Base-by-base conservation (phyloP, 164 flowering plant genomes). In the Hamamelis virginiana region DNA sequence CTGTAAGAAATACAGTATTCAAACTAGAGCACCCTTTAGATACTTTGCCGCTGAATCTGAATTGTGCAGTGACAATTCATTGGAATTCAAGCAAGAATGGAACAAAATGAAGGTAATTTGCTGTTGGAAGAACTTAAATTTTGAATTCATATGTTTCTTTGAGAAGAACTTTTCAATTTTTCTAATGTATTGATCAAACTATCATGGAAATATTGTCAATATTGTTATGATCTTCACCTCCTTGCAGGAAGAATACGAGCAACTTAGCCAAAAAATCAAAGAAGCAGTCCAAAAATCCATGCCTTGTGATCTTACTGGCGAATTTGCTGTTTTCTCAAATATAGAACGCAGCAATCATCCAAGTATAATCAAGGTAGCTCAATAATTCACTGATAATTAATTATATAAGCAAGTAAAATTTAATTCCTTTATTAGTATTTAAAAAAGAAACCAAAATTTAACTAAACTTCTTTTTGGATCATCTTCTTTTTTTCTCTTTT, bases 21-120 rank as follows among this genome's bases (percentile, higher is more conserved):
- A 27, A 51, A 62, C 76, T 18, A 74, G 95, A 77, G 92, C 89
- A 62, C 95, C 91, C 15, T 86, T 85, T 23, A 70, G 71, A n/a
- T 86, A 86, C 72, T 86, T 88, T 53, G 44, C 78, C 1, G 47
- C 3, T 0, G 59, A 69, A 26, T 8, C 59, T 13, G 14, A 21
- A n/a, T 9, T 26, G 3, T 18, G 28, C 0, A 5, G 33, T 4
- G 10, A 4, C 26, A 62, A 23, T n/a, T 76, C 84, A 8, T 23
- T 61, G 0, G 81, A 84, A 38, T 83, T 89, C 65, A 72, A 9
- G 18, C 68, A 65, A 18, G 88, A 87, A 18, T 80, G 86, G 82
- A 63, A 21, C 21, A 59, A 53, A 1, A 71, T 82, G 76, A 82
- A 85, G 90, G 92, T 88, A 75, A n/a, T n/a, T n/a, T n/a, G n/a